Base-by-base conservation (phyloP, 495 filamentous ascomycete species). In the Terfezia boudieri region DNA sequence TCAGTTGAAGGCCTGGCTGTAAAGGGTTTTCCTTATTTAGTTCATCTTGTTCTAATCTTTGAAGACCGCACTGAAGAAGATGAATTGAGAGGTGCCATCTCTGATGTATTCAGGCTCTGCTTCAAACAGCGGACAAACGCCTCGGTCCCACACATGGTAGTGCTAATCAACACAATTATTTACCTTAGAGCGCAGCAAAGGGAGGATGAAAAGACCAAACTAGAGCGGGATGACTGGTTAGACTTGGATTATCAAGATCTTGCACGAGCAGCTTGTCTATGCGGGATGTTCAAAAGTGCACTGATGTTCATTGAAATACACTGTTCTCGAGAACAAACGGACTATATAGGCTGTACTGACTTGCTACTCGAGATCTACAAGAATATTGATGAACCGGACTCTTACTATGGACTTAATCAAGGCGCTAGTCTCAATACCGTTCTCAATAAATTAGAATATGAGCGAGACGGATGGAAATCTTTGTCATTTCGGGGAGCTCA, bases 351-450 rank as follows among this genome's bases (percentile, higher is more conserved):
- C 36, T 57, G 57, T 8, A 70, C 74, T 10, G 76, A 82, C 9
- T 70, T 90, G 16, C 66, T 95, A 8, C 73, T 94, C 56, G 70
- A 76, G 9, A 83, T 96, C 2, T 98, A 86, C 64, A 81, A 81
- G 66, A 84, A 85, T 55, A 81, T 96, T 38, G 88, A 94, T 66
- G 90, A 98, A 64, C 88, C 87, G 12, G 90, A 98, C 64, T 78
- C 88, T 16, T 96, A 88, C 65, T 96, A 98, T 61, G 90, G 90
- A n/a, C 79, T 96, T 20, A 75, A 82, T 50, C 83, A 92, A 64
- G 75, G 74, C 22, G 75, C 85, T 10, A 83, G 77, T 50, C 68
- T 98, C 43, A 70, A 73, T 14, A 82, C 81, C 0, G 80, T 95
- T 8, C 73, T 94, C 59, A 77, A 82, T 26, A 78, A 80, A 32